Evolutionary conservation across 1,284 basidiomycete genomes (phyloP).

Genomic region (Ustilago vetiveriae): DNA sequence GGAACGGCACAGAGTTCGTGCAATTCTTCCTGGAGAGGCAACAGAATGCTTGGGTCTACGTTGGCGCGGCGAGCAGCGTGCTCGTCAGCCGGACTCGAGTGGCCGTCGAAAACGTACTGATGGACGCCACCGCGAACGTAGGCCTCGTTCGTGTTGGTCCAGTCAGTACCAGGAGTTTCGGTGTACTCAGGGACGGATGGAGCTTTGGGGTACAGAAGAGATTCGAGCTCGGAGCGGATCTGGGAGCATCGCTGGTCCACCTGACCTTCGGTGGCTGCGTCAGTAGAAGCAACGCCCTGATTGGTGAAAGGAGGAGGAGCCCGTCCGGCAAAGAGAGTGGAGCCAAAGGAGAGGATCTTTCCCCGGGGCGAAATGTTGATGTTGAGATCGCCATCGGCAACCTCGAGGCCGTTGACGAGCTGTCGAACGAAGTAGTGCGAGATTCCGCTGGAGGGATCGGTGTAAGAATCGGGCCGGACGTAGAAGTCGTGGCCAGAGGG

Average conservation of each 20-base stretch:
- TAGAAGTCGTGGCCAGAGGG: constrained; percentile 49
- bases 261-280: constrained; percentile 16
- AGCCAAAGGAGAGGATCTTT: constrained; percentile 55
- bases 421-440: constrained; percentile 55
- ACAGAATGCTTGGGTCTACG: constrained; percentile 18
- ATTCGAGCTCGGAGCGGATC: constrained; percentile 41
- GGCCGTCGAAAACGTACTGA: constrained; percentile 48
- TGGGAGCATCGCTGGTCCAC: constrained; percentile 35
- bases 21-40: constrained; percentile 52
- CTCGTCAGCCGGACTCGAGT: constrained; percentile 9
- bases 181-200: constrained; percentile 25
- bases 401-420: constrained; percentile 53
- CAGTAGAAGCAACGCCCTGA: constrained; percentile 21
- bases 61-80: constrained; percentile 23
- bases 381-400: constrained; percentile 56
- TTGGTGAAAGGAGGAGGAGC: constrained; percentile 50
- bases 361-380: constrained; percentile 48
- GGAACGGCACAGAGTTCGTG: constrained; percentile 51
- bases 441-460: constrained; percentile 49
- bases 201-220: constrained; percentile 23
- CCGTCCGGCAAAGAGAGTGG: constrained; percentile 49
- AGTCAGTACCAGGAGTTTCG: constrained; percentile 14
- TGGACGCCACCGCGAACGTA: constrained; percentile 37
- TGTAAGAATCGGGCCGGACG: constrained; percentile 57
- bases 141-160: constrained; percentile 27